Conservation (phyloP, 768 basidiomycete genomes). For the Boletus vinaceobasis region DNA sequence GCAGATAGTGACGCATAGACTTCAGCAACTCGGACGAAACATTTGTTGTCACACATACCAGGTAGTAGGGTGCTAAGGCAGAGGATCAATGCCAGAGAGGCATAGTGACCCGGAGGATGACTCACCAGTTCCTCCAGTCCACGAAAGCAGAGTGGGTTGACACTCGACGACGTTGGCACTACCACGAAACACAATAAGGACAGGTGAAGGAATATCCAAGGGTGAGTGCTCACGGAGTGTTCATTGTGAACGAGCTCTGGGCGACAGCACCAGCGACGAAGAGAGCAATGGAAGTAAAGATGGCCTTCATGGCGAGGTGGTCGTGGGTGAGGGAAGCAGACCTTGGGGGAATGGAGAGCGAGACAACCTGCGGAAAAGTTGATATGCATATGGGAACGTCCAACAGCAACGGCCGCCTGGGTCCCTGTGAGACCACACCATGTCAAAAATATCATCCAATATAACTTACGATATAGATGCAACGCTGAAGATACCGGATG, state of each 20-base stretch:
- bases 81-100: not conserved
- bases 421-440: no score
- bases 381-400: not conserved
- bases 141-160: constrained; percentile 51
- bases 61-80: constrained; percentile 53
- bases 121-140: constrained; percentile 57
- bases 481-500: no score
- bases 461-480: no score
- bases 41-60: constrained; percentile 46
- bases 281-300: constrained; percentile 38
- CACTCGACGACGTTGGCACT: constrained; percentile 54
- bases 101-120: not conserved
- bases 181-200: constrained; percentile 5
- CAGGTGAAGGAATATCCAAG: not conserved
- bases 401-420: no score
- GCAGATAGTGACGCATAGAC: not conserved
- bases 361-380: constrained; percentile 15
- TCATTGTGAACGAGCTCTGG: constrained; percentile 51
- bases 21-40: not conserved
- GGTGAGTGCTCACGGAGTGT: constrained; percentile 62
- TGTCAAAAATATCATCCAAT: no score
- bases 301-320: constrained; percentile 45
- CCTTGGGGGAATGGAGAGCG: not conserved
- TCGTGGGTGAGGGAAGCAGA: constrained; percentile 11
- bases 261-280: constrained; percentile 42